phyloP scores from a whole-genome alignment of 176 grass and related monocot species.

The Triticum timopheevii region DNA sequence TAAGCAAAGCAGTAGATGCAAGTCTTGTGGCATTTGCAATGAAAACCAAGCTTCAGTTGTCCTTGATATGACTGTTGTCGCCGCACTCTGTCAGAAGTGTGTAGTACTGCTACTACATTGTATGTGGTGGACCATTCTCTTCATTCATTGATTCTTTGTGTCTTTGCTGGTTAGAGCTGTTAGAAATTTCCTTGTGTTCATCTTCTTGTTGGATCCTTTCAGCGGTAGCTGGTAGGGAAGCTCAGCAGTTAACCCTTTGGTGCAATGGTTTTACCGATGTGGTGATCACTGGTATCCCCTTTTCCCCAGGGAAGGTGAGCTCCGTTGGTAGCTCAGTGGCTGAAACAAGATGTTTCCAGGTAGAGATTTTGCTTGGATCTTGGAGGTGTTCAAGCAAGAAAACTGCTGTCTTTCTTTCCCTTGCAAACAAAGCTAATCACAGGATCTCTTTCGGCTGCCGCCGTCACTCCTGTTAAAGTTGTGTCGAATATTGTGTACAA shows the following conservation, averaged over 20 bases:
- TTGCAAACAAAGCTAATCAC: too few species aligned
- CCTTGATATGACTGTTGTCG: slow-evolving; percentile 39
- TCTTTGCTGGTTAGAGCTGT: slow-evolving; percentile 1
- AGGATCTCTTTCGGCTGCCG: too few species aligned
- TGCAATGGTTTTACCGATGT: background rate
- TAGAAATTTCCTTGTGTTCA: background rate
- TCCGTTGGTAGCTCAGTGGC: too few species aligned
- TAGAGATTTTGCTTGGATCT: too few species aligned
- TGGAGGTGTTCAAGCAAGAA: too few species aligned
- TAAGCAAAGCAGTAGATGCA: slow-evolving; percentile 3
- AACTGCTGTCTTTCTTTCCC: too few species aligned
- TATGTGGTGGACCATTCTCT: slow-evolving; percentile 1
- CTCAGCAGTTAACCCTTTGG: background rate
- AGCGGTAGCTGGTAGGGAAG: background rate
- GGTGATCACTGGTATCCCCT: background rate
- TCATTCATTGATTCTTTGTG: slow-evolving; percentile 38
- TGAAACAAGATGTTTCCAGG: too few species aligned
- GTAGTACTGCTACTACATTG: background rate
- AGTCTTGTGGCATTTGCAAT: slow-evolving; percentile 17
- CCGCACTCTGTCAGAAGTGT: slow-evolving; percentile 37
- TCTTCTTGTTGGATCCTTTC: background rate
- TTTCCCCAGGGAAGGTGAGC: too few species aligned
- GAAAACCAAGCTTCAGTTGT: slow-evolving; percentile 33
- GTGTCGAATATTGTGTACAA: too few species aligned
- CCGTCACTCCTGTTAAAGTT: too few species aligned